Conservation (phyloP, 2,329 filamentous ascomycete genomes). For the Tolypocladium tropicale region DNA sequence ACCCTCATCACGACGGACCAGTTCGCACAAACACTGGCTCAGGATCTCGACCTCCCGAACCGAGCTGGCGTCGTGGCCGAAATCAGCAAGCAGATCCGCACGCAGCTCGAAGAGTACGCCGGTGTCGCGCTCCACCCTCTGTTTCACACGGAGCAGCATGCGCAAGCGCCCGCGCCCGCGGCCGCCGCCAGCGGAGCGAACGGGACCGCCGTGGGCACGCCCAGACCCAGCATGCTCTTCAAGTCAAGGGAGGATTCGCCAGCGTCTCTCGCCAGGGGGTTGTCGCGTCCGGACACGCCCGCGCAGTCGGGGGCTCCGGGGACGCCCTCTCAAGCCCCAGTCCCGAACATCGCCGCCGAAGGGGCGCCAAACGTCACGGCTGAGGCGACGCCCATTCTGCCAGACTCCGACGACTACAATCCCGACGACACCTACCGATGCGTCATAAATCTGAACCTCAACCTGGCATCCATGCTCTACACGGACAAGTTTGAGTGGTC, state of each 20-base stretch:
- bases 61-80: slow-evolving; percentile 58
- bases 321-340: slow-evolving; percentile 35
- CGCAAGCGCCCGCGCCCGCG: slow-evolving; percentile 11
- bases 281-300: slow-evolving; percentile 47
- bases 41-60: slow-evolving; percentile 85
- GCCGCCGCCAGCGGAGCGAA: slow-evolving; percentile 5
- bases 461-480: slow-evolving; percentile 82
- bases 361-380: slow-evolving; percentile 55
- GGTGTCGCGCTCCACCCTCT: slow-evolving; percentile 88
- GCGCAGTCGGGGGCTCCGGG: slow-evolving; percentile 38
- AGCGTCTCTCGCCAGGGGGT: slow-evolving; percentile 19
- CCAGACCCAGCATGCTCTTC: slow-evolving; percentile 16
- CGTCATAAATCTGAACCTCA: slow-evolving; percentile 83
- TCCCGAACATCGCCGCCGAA: slow-evolving; percentile 53
- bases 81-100: slow-evolving; percentile 89
- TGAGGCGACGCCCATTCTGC: slow-evolving; percentile 50
- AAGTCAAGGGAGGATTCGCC: slow-evolving; percentile 29
- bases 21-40: slow-evolving; percentile 82
- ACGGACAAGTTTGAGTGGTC: slow-evolving; percentile 99
- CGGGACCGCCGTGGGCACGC: slow-evolving; percentile 14
- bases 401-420: slow-evolving; percentile 65
- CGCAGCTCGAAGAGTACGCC: slow-evolving; percentile 91
- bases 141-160: slow-evolving; percentile 55
- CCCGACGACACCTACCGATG: slow-evolving; percentile 93
- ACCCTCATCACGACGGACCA: slow-evolving; percentile 88